phyloP scores from a whole-genome alignment of 2,329 filamentous ascomycete species.

The Paecilomyces sp. region DNA sequence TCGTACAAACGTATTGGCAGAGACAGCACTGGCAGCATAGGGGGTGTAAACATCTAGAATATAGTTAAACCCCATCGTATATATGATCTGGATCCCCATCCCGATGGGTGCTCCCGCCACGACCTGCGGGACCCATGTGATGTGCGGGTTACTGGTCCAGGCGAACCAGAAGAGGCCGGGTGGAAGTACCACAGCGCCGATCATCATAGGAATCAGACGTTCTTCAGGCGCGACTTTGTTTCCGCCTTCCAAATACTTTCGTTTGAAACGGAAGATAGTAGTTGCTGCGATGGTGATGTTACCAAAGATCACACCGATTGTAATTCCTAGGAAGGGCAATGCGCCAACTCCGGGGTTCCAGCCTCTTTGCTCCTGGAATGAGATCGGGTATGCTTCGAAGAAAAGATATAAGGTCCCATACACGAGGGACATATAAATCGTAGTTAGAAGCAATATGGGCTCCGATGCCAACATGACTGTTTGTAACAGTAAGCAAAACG shows the following conservation, averaged over 20 bases:
- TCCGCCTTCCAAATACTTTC: neutral
- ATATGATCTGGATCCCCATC: conserved; percentile 11
- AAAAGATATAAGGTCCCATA: conserved; percentile 23
- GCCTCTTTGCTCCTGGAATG: conserved; percentile 28
- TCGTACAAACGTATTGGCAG: conserved; percentile 11
- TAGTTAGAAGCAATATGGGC: conserved; percentile 18
- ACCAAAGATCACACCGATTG: conserved; percentile 28
- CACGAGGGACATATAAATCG: conserved; percentile 21
- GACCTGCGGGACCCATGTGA: conserved; percentile 40
- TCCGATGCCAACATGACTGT: conserved; percentile 16
- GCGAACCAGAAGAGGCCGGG: conserved; percentile 43
- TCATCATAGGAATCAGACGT: conserved; percentile 38
- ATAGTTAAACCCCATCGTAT: conserved; percentile 5
- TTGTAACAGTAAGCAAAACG: neutral
- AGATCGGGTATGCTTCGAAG: conserved; percentile 22
- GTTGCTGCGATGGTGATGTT: neutral
- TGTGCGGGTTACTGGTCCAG: conserved; percentile 36
- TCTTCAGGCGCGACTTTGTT: conserved; percentile 13
- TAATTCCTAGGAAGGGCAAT: conserved; percentile 38
- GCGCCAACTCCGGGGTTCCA: conserved; percentile 33
- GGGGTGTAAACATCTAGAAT: conserved; percentile 14
- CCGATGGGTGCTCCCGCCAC: conserved; percentile 37
- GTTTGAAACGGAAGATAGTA: neutral
- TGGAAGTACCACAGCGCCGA: conserved; percentile 35
- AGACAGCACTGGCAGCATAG: conserved; percentile 11